phyloP scores from a whole-genome alignment of 805 yeast species.

The Spathaspora arborariae region DNA sequence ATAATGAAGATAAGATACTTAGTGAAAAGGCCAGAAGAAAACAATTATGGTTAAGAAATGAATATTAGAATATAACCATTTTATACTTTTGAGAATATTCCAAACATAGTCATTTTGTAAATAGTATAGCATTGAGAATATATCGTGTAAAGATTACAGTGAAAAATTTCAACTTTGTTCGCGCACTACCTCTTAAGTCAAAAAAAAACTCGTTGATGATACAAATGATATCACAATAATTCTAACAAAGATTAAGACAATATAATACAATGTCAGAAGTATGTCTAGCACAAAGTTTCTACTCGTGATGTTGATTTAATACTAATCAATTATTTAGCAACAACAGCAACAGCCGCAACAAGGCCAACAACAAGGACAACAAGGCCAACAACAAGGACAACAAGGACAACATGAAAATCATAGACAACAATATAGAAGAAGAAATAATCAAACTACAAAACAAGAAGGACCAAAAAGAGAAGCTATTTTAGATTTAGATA shows the following conservation, averaged over 20 bases:
- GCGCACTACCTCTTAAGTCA: neutral
- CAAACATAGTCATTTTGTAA: neutral
- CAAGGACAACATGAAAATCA: constrained; percentile 7
- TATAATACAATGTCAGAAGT: constrained; percentile 2
- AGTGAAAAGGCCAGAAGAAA: constrained; percentile 56
- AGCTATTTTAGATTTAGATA: constrained; percentile 77
- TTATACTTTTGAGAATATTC: neutral
- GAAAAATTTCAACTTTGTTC: neutral
- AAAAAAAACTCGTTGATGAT: neutral
- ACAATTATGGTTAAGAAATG: constrained; percentile 60
- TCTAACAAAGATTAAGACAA: too few species aligned
- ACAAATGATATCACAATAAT: too few species aligned
- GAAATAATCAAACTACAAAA: constrained; percentile 19
- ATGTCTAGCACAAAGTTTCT: neutral
- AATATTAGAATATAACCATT: constrained; percentile 23
- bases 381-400: constrained; percentile 1
- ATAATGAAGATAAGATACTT: constrained; percentile 1
- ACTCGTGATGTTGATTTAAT: neutral
- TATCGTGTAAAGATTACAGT: neutral
- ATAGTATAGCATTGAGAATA: neutral
- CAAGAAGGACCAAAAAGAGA: constrained; percentile 84
- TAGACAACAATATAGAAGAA: constrained; percentile 15
- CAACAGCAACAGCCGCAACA: neutral
- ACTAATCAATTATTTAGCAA: neutral
- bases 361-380: constrained; percentile 2